Base-by-base conservation (phyloP, 192 early-diverging fungal species). In the Pilobolus umbonatus region DNA sequence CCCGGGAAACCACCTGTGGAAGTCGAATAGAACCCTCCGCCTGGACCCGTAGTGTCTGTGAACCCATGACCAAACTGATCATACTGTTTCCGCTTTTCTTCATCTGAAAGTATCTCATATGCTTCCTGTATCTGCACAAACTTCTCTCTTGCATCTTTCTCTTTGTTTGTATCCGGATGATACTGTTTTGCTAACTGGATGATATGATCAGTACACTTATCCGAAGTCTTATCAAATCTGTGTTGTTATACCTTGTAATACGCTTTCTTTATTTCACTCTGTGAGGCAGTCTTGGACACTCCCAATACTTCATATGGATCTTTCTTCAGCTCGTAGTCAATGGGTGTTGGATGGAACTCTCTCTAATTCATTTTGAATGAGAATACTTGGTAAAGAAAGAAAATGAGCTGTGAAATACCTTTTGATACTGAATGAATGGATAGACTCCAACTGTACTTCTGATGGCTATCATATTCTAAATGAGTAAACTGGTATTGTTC, bases 151-250 rank as follows among this genome's bases (percentile, higher is more conserved):
- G 96, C 92, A 7, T 76, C 80, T 30, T 84, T 74, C 26, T 88
- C 90, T 64, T 97, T 96, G 84, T 94, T 97, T 14, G 96, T 95
- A 64, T 99, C 96, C 1, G 96, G 96, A 71, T 99, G 96, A 72
- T 87, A 97, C 70, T 97, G 84, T 73, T 96, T 96, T 25, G 96
- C 96, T 46, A 98, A 78, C 82, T 54, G 12, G n/a, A 26, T 39
- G 6, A 47, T 1, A 19, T 15, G 10, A 14, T 39, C 12, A 22
- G 25, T 6, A 45, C 0, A 45, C 11, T 5, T 4, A 56, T 15
- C 4, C 36, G 7, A 19, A 5, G 32, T 59, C 1, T 31, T 19
- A 22, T 44, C 30, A 15, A 32, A 15, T 52, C 3, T 17, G 7
- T 40, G 5, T n/a, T 19, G 40, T 39, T 40, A 36, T 57, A 46